Percentiles rank a stretch among this genome's conserved stretches.
These are phyloP conservation scores for Thelonectria olida DNA, from an alignment of 2,329 filamentous ascomycete species.

Conservation along the genomic window DNA sequence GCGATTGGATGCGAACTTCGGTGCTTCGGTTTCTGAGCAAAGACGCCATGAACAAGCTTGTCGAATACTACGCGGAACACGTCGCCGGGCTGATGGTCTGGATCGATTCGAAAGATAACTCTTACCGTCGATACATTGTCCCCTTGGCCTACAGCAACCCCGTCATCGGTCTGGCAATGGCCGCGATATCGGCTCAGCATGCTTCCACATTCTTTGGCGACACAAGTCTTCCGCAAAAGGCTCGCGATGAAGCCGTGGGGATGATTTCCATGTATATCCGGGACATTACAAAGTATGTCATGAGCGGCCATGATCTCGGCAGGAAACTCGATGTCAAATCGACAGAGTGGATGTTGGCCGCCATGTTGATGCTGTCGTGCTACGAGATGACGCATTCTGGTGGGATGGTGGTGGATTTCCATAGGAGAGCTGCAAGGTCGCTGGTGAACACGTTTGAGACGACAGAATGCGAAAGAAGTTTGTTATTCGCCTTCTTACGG, in stretches of 20 bases:
- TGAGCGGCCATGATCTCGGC: slow-evolving; percentile 11
- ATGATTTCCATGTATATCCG: slow-evolving; percentile 36
- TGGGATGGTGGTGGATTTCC: slow-evolving; percentile 38
- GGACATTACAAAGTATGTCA: slow-evolving; percentile 13
- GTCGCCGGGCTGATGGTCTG: slow-evolving; percentile 44
- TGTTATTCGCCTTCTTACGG: slow-evolving; percentile 40
- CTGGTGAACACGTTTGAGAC: slow-evolving; percentile 42
- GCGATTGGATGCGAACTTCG: slow-evolving; percentile 29
- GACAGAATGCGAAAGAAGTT: slow-evolving; percentile 26
- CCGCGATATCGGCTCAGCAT: slow-evolving; percentile 42
- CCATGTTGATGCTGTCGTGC: slow-evolving; percentile 42
- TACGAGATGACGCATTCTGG: slow-evolving; percentile 43
- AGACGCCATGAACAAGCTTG: slow-evolving; percentile 21
- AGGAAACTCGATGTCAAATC: slow-evolving; percentile 11
- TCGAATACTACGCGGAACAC: slow-evolving; percentile 43
- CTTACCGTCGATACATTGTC: slow-evolving; percentile 39
- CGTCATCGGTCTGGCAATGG: slow-evolving; percentile 41
- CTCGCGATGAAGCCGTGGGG: slow-evolving; percentile 39
- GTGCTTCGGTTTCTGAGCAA: slow-evolving; percentile 25
- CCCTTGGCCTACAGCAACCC: slow-evolving; percentile 39
- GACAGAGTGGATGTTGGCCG: slow-evolving; percentile 40
- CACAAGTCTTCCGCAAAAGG: slow-evolving; percentile 37
- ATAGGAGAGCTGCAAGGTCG: slow-evolving; percentile 40
- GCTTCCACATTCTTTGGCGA: slow-evolving; percentile 34
- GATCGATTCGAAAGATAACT: slow-evolving; percentile 43